These are phyloP conservation scores for Saccharomyces hybrid DNA, from an alignment of 1,139 yeast genomes.

Conservation along the genomic window DNA sequence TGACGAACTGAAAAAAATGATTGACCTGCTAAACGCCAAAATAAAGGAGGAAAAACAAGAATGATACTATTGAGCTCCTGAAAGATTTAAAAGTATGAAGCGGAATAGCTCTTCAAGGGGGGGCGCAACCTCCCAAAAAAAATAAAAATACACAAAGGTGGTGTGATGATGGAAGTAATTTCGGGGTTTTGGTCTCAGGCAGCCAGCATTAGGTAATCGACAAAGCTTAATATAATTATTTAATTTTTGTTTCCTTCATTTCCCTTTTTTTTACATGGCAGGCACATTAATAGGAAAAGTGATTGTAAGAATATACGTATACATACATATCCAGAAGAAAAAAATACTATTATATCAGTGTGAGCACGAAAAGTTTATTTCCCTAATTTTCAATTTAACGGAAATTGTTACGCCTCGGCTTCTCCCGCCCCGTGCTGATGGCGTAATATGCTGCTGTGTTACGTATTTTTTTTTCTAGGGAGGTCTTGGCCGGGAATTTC, in stretches of 20 bases:
- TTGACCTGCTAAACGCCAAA: conserved; percentile 1
- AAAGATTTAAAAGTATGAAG: neutral
- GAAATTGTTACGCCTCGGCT: neutral
- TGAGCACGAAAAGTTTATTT: neutral
- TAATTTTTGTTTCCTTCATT: neutral
- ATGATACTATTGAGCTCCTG: neutral
- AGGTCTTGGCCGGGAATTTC: no score
- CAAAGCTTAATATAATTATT: neutral
- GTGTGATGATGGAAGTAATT: neutral
- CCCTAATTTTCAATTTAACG: neutral
- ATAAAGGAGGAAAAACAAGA: neutral
- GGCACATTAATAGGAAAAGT: neutral
- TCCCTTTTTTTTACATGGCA: neutral
- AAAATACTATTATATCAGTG: no score
- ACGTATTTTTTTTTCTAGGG: no score
- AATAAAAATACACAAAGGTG: neutral
- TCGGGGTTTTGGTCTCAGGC: neutral
- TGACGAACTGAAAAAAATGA: conserved; percentile 2
- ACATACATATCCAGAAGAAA: neutral
- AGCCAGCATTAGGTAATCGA: neutral
- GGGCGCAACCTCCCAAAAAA: neutral
- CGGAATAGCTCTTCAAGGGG: neutral
- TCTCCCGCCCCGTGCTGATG: neutral
- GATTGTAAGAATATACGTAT: neutral
- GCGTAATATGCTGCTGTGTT: neutral